Base-by-base conservation (phyloP, 306 rosid genomes). In the Medicago arabica region DNA sequence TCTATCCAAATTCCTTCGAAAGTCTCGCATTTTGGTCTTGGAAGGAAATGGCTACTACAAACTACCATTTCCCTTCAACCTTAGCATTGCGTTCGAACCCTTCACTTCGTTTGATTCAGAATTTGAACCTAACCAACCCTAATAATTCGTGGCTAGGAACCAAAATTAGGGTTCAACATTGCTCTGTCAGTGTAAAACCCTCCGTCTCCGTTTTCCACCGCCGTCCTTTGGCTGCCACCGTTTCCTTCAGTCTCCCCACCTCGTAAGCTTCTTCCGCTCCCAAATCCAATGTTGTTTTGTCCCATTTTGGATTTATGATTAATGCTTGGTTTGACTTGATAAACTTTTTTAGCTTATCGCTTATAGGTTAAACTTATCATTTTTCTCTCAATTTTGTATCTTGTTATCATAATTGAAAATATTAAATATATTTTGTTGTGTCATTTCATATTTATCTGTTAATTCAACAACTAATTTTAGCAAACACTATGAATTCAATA, bases 241-340 rank as follows among this genome's bases (percentile, higher is more conserved):
- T 83, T 74, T 78, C 91, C 57, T 46, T 77, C 67, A 86, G 91
- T 85, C 95, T 93, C 70, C 95, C 96, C 21, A 90, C 85, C 2
- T 85, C 88, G 96, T 93, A 86, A 86, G 86, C 61, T 43, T n/a
- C 58, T 8, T 15, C 18, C 6, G 12, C 9, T 58, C 43, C 59
- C 61, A 62, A 54, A 58, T 75, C 77, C 19, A 7, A 6, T 16
- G 25, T 66, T 85, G 71, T n/a, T n/a, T n/a, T n/a, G n/a, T n/a
- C n/a, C n/a, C n/a, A n/a, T n/a, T n/a, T n/a, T n/a, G n/a, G n/a
- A n/a, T n/a, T n/a, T n/a, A n/a, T 25, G 79, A 79, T 85, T 72
- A 72, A 83, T 75, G 82, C 15, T 85, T 54, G 71, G 82, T 87
- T 86, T 64, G 60, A 23, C 28, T 23, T 23, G 28, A 23, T 23